Evolutionary conservation across 169 alveolate species (phyloP).

Genomic region (Plasmodium relictum): DNA sequence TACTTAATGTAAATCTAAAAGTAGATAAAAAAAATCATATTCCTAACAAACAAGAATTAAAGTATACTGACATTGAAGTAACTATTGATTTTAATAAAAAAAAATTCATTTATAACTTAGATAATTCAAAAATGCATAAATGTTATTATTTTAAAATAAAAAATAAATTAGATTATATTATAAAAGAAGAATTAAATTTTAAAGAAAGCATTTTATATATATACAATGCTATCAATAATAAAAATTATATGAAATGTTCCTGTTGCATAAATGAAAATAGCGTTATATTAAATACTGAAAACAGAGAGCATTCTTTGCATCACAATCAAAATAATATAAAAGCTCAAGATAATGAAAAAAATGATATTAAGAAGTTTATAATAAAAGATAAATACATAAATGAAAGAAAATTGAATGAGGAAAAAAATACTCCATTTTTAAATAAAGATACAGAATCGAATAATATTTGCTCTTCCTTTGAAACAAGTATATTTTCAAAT

Average conservation of each 20-base stretch:
- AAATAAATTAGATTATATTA: conserved; percentile 22
- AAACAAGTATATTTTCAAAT: too few species aligned
- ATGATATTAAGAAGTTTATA: neutral
- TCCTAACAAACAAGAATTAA: conserved; percentile 23
- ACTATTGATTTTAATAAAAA: conserved; percentile 48
- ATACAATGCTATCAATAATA: conserved; percentile 35
- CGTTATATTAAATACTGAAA: neutral
- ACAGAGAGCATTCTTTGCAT: neutral
- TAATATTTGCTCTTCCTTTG: too few species aligned
- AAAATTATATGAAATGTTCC: conserved; percentile 28
- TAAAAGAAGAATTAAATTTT: conserved; percentile 26
- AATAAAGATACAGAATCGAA: too few species aligned
- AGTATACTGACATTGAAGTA: conserved; percentile 38
- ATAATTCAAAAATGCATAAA: conserved; percentile 63
- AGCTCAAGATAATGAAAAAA: neutral
- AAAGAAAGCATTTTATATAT: conserved; percentile 54
- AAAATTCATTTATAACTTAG: conserved; percentile 28
- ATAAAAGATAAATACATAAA: too few species aligned
- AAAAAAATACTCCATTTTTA: too few species aligned
- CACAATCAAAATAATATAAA: neutral
- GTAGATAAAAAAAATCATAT: conserved; percentile 19
- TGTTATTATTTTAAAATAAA: conserved; percentile 52
- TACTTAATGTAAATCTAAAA: conserved; percentile 35
- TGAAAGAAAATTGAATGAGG: too few species aligned
- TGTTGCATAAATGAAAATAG: conserved; percentile 26